phyloP scores from a whole-genome alignment of 179 eudicot species.

The Camellia oleifera region DNA sequence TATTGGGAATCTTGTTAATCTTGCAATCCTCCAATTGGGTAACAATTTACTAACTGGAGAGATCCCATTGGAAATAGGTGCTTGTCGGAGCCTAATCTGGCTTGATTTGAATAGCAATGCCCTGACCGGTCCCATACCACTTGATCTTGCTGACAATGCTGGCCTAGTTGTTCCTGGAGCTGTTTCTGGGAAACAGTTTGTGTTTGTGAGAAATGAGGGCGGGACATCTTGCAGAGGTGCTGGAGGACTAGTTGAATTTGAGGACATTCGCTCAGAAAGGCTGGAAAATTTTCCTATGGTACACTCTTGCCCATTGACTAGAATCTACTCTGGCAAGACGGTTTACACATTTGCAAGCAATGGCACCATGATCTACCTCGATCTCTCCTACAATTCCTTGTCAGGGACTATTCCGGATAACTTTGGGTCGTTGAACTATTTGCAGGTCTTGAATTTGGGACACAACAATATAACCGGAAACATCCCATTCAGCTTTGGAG shows the following conservation, averaged over 20 bases:
- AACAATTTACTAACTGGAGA: conserved; percentile 45
- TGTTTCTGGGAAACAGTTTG: conserved; percentile 50
- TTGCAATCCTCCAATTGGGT: conserved; percentile 53
- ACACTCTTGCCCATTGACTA: conserved; percentile 44
- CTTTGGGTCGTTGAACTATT: conserved; percentile 40
- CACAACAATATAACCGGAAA: conserved; percentile 43
- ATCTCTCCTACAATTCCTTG: conserved; percentile 49
- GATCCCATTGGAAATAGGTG: conserved; percentile 37
- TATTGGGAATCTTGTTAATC: conserved; percentile 41
- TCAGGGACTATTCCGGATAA: conserved; percentile 40
- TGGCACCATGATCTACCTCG: conserved; percentile 56
- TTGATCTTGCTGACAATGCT: conserved; percentile 34
- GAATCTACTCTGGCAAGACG: conserved; percentile 44
- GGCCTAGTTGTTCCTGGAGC: conserved; percentile 43
- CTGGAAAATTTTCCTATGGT: conserved; percentile 38
- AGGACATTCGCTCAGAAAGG: conserved; percentile 41
- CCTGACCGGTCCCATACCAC: conserved; percentile 35
- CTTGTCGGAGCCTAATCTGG: conserved; percentile 49
- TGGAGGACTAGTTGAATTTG: conserved; percentile 51
- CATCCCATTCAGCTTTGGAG: conserved; percentile 46
- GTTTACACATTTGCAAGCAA: conserved; percentile 39
- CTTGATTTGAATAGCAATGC: conserved; percentile 51
- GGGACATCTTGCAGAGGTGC: conserved; percentile 53
- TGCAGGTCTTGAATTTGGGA: conserved; percentile 50
- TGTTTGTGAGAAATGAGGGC: conserved; percentile 54